These are phyloP conservation scores for Circinella umbellata DNA, from an alignment of 371 early-diverging fungal genomes.

Conservation along the genomic window DNA sequence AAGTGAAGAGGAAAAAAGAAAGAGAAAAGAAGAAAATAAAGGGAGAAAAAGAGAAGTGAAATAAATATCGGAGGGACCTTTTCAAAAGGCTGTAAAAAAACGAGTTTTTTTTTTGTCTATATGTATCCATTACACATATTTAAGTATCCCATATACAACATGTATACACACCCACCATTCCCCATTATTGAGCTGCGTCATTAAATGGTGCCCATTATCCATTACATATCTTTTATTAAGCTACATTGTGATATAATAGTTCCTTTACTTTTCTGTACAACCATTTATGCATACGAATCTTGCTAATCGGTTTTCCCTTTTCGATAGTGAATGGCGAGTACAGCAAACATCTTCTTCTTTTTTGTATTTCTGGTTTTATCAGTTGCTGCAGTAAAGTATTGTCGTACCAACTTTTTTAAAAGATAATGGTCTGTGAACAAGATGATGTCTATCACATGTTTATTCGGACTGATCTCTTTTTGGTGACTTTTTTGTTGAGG, in stretches of 20 bases:
- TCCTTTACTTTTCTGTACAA: not conserved
- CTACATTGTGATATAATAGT: not conserved
- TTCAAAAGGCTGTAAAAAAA: not conserved
- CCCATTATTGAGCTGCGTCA: too few species aligned
- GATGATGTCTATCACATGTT: not conserved
- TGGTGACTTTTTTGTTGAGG: not conserved
- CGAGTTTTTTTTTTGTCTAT: not conserved
- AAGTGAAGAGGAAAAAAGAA: constrained; percentile 8
- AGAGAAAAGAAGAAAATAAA: constrained; percentile 1
- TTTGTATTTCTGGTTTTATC: too few species aligned
- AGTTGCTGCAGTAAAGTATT: not conserved
- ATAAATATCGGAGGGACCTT: not conserved
- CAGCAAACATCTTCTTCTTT: too few species aligned
- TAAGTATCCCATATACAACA: too few species aligned
- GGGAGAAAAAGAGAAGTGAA: not conserved
- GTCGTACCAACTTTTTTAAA: not conserved
- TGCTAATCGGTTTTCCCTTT: not conserved
- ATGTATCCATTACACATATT: too few species aligned
- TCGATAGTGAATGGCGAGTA: not conserved
- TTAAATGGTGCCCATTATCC: too few species aligned
- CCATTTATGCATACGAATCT: not conserved
- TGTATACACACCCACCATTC: too few species aligned
- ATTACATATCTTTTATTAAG: too few species aligned
- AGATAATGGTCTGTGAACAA: not conserved
- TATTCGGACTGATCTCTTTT: not conserved